Conservation (phyloP, 1,284 basidiomycete genomes). For the Malassezia dermatis region DNA sequence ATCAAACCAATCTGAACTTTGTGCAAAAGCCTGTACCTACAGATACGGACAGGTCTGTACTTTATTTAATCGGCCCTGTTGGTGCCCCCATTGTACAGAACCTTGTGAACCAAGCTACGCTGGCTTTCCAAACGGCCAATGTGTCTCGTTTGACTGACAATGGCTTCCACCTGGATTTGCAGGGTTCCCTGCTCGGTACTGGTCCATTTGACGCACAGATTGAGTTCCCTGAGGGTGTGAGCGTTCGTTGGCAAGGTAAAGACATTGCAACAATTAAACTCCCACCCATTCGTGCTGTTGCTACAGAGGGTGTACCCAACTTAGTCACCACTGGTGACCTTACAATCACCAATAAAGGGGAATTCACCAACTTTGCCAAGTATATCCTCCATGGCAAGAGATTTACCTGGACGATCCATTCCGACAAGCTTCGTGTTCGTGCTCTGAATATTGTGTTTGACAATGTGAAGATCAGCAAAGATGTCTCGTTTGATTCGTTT, state of each 20-base stretch:
- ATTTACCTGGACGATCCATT: slow-evolving; percentile 65
- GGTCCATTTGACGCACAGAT: slow-evolving; percentile 53
- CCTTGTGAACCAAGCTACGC: slow-evolving; percentile 57
- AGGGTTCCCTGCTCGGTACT: slow-evolving; percentile 27
- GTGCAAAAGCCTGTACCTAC: slow-evolving; percentile 58
- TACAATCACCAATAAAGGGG: slow-evolving; percentile 41
- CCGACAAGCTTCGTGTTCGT: slow-evolving; percentile 56
- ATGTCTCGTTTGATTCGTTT: slow-evolving; percentile 62
- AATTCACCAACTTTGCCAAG: slow-evolving; percentile 60
- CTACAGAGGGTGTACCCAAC: slow-evolving; percentile 60
- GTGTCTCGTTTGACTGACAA: slow-evolving; percentile 54
- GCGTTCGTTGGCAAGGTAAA: slow-evolving; percentile 60
- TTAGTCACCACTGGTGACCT: slow-evolving; percentile 51
- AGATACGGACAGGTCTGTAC: slow-evolving; percentile 58
- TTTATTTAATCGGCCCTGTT: slow-evolving; percentile 60
- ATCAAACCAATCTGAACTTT: slow-evolving; percentile 57
- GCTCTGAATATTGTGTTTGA: slow-evolving; percentile 64
- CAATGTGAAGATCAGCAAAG: slow-evolving; percentile 58
- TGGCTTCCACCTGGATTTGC: slow-evolving; percentile 48
- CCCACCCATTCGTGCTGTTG: slow-evolving; percentile 61
- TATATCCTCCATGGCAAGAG: slow-evolving; percentile 59
- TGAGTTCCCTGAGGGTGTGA: slow-evolving; percentile 48
- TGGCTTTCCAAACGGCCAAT: slow-evolving; percentile 57
- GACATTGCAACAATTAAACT: slow-evolving; percentile 60
- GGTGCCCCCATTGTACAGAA: slow-evolving; percentile 57